phyloP scores from a whole-genome alignment of 148 eudicot genomes.

The Nepenthes gracilis region DNA sequence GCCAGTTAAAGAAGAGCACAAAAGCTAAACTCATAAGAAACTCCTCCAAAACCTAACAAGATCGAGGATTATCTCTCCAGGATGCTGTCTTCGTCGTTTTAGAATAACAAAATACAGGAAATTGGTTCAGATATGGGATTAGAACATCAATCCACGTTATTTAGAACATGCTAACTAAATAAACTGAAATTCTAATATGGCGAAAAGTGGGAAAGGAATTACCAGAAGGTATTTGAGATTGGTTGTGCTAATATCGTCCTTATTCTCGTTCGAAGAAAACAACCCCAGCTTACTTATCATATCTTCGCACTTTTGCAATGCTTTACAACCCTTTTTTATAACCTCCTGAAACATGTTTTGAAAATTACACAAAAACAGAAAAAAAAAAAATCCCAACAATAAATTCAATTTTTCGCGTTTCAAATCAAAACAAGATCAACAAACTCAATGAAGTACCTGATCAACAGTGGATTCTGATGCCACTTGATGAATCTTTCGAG shows the following conservation, averaged over 20 bases:
- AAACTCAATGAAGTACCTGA: slow-evolving; percentile 22
- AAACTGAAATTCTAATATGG: background rate
- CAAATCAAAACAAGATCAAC: background rate
- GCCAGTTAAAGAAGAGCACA: too few species aligned
- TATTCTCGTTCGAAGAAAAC: slow-evolving; percentile 63
- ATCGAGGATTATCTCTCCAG: too few species aligned
- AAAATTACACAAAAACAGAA: background rate
- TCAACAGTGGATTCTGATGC: slow-evolving; percentile 34
- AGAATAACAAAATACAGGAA: background rate
- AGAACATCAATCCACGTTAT: background rate
- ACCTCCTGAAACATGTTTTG: slow-evolving; percentile 24
- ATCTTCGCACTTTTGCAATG: slow-evolving; percentile 52
- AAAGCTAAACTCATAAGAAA: too few species aligned
- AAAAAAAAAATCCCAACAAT: background rate
- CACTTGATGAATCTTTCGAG: slow-evolving; percentile 33
- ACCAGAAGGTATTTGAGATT: slow-evolving; percentile 79
- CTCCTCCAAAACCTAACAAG: too few species aligned
- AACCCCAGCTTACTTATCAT: slow-evolving; percentile 60
- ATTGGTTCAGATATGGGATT: background rate
- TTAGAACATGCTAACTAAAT: background rate
- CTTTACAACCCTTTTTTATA: slow-evolving; percentile 47
- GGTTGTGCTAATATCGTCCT: slow-evolving; percentile 69
- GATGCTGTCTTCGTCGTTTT: background rate
- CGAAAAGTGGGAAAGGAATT: slow-evolving; percentile 9
- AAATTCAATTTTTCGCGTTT: background rate